Evolutionary conservation across 495 filamentous ascomycete species (phyloP), one percentile per base, ranked within the genome.

Genomic region (Aspergillus heteromorphus): DNA sequence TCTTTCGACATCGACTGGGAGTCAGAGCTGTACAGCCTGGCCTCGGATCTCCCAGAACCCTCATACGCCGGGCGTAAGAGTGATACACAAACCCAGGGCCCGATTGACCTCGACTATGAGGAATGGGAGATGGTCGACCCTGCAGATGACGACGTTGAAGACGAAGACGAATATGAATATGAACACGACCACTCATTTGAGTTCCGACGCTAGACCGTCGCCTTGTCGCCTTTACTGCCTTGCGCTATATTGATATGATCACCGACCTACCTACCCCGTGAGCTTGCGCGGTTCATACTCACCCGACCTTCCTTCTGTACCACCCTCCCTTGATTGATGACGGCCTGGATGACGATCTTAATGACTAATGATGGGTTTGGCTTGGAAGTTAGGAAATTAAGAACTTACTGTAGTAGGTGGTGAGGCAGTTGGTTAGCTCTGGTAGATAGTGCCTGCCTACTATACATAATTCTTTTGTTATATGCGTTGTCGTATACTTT

Each of bases 1-100:
- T 38, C 29, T 14, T 1, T 45, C 10, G 47, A 59, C 52, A 29
- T 57, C 7, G 29, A 62, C 48, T 58, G 62, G 62, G 45, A 68
- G 57, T 54, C 60, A 53, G 59, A 68, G 13, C 27, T 57, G 36
- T 41, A 55, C 21, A 34, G 41, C 38, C 23, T n/a, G 31, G 38
- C 42, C 21, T 6, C 36, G n/a, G 34, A 53, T 2, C 4, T 31
- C 38, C n/a, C 14, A 42, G 14, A 27, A 34, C 14, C 30, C 30
- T 34, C 30, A 34, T 34, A 2, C 30, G 1, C 30, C 9, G 9
- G 9, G 9, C n/a, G n/a, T n/a, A 34, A 13, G 2, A 34, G 30
- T 10, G 9, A 34, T 13, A 34, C 2, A 34, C 9, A 34, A 34
- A 9, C 9, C 30, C 30, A 34, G 14, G 13, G 19, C 6, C 27